Conservation (phyloP, 108 stramenopile species). For the Chaetoceros tenuissimus region DNA sequence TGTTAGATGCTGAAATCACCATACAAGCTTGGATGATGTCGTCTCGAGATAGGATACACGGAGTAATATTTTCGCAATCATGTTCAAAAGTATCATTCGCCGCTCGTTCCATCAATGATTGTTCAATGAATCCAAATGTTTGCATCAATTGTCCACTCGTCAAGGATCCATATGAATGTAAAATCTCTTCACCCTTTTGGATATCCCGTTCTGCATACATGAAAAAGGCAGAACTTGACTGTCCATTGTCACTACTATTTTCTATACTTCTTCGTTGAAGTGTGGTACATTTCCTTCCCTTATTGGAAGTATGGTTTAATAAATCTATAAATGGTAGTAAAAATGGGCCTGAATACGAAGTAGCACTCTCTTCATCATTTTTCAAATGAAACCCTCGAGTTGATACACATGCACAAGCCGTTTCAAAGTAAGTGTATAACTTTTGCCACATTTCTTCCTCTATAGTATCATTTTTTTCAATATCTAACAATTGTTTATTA, state of each 20-base stretch:
- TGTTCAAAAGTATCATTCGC: background rate
- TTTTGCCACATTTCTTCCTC: slow-evolving; percentile 5
- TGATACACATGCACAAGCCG: slow-evolving; percentile 61
- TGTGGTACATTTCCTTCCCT: slow-evolving; percentile 43
- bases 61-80: slow-evolving; percentile 12
- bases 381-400: slow-evolving; percentile 71
- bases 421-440: slow-evolving; percentile 33
- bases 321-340: slow-evolving; percentile 75
- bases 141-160: slow-evolving; percentile 63
- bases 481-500: slow-evolving; percentile 3
- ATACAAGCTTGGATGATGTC: slow-evolving; percentile 37
- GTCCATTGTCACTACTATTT: background rate
- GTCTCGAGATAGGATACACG: slow-evolving; percentile 34
- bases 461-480: slow-evolving; percentile 14
- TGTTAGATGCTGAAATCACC: slow-evolving; percentile 11
- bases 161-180: slow-evolving; percentile 70
- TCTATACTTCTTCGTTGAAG: slow-evolving; percentile 26
- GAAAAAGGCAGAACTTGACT: slow-evolving; percentile 17
- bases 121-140: slow-evolving; percentile 80
- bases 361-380: background rate
- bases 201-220: slow-evolving; percentile 75
- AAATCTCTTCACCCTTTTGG: slow-evolving; percentile 47
- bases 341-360: slow-evolving; percentile 52
- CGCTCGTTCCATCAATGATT: background rate
- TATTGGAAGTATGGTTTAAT: slow-evolving; percentile 52